Conservation (phyloP, 129 eudicot genomes). For the Helichrysum umbraculigerum region DNA sequence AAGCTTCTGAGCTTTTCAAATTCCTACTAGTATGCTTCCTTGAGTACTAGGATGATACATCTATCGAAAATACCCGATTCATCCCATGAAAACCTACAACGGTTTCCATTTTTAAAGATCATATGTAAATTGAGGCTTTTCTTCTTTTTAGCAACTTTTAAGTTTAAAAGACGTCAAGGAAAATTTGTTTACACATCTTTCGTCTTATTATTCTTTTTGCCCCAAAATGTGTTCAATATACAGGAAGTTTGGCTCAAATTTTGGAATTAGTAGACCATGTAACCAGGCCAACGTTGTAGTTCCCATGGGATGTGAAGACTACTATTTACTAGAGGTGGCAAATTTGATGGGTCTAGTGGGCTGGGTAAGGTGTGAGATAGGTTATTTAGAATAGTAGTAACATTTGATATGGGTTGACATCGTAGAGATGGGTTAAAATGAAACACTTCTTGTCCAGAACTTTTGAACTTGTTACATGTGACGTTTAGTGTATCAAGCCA, state of each 20-base stretch:
- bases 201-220: background rate
- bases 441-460: too few relatives aligned
- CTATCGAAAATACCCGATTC: background rate
- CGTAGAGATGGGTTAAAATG: too few relatives aligned
- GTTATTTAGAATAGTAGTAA: too few relatives aligned
- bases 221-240: background rate
- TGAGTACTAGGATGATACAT: background rate
- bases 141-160: background rate
- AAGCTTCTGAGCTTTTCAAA: background rate
- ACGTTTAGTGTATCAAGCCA: too few relatives aligned
- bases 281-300: too few relatives aligned
- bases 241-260: background rate
- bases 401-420: too few relatives aligned
- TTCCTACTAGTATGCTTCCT: background rate
- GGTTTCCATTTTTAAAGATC: background rate
- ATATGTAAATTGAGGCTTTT: background rate
- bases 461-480: too few relatives aligned
- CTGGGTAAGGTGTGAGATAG: too few relatives aligned
- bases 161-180: background rate
- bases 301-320: too few relatives aligned
- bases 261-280: too few relatives aligned
- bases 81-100: background rate
- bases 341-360: too few relatives aligned
- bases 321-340: too few relatives aligned
- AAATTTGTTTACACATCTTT: background rate